Evolutionary conservation across 129 eudicot genomes (phyloP), one percentile per base, ranked within the genome.

Genomic region (Centaurea solstitialis): DNA sequence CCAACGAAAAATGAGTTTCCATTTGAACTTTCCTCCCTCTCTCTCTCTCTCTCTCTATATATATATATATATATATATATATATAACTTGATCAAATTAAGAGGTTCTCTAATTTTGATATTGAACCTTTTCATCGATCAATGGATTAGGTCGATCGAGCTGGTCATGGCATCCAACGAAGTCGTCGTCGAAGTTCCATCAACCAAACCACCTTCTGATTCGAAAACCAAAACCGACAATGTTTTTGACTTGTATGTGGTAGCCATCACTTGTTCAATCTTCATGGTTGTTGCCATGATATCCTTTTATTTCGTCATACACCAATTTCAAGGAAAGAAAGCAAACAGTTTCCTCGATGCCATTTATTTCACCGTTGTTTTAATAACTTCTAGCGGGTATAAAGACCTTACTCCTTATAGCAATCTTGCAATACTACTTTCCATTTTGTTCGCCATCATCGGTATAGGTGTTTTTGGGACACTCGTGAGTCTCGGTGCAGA

Each of bases 151-250:
- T n/a, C n/a, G n/a, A 11, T 33, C 30, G 10, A 13, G 72, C 76
- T 26, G 24, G n/a, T 24, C 35, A 76, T 82, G 86, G 18, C 81
- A 18, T 39, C 73, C 12, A 76, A 76, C 11, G 28, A 30, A n/a
- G 81, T 18, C 59, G 62, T 6, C 40, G 68, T 67, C 8, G 73
- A 67, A 11, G 35, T 47, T n/a, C 10, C 81, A 75, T 62, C 64
- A 22, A 38, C 76, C 2, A 40, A n/a, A 18, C 9, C 53, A 35
- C 18, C 0, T 47, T 50, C 4, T 50, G 17, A 47, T 12, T 47
- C 4, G 4, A 3, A 41, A 7, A 8, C 57, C 57, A 45, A 11
- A 10, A 9, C n/a, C n/a, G n/a, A n/a, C n/a, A n/a, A n/a, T 13
- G 12, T 47, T 47, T 13, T 17, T 13, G 5, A 38, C 41, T 2